Evolutionary conservation across 331 rosid genomes (phyloP), one percentile per base, ranked within the genome.

Genomic region (Pyrus hybrid): DNA sequence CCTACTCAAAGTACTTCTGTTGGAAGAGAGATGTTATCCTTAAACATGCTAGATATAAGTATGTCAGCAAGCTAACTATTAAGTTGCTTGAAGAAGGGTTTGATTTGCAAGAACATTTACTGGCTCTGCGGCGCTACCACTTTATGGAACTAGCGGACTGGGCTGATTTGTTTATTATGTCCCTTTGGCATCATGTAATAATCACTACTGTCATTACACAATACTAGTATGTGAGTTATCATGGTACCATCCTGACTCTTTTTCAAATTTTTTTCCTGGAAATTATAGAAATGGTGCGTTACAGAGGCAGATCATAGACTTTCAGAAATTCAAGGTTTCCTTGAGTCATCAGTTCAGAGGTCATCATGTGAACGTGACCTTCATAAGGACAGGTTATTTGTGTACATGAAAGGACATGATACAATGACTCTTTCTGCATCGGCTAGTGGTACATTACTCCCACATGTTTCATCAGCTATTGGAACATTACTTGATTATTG

Each of bases 131-230:
- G 73, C 96, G 90, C 37, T 92, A 94, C 78, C 92, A 94, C 83
- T 92, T 94, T 75, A 92, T 94, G 99, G 99, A 94, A 83, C 49
- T 86, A 68, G 97, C 97, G 67, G 99, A 94, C 77, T 94, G 99
- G 99, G 95, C 96, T 79, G 96, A 92, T 92, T 83, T 93, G 83
- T 94, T 94, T 86, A 87, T 94, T 81, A 80, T 88, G 82, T 87
- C 92, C 74, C 96, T 94, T 69, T 92, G 96, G 94, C 83, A 83
- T 82, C 96, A 92, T 85, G 98, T 94, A 91, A 35, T 71, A 67
- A 80, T 13, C 10, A 21, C 30, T 54, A n/a, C 63, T 30, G 32
- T 30, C 53, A 71, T n/a, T 30, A 29, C 25, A 10, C 45, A 13
- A 71, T 53, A n/a, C 51, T 71, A 23, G 17, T 30, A 3, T 71